Percentiles rank a stretch among this genome's conserved stretches.
These are phyloP conservation scores for Trichoderma reesei DNA, from an alignment of 495 filamentous ascomycete genomes.

Conservation along the genomic window DNA sequence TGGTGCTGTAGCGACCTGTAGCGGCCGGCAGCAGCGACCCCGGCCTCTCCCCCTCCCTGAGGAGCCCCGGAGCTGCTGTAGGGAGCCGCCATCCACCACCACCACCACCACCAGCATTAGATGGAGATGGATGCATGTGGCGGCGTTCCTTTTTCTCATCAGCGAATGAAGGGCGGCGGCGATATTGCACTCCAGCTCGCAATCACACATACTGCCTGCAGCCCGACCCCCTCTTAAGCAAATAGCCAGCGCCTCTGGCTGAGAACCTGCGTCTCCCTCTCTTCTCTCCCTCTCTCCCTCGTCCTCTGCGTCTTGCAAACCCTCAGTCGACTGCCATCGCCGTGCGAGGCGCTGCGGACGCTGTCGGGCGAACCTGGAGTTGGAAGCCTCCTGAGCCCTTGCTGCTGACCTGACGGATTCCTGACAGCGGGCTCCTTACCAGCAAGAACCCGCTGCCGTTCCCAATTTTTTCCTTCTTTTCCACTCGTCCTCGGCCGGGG, in stretches of 20 bases:
- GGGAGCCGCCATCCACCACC: not conserved
- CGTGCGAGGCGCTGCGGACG: not conserved
- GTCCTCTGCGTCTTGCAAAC: not conserved
- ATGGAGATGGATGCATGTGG: not conserved
- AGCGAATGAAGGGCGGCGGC: not conserved
- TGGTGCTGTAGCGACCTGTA: too few relatives aligned
- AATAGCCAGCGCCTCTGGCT: too few relatives aligned
- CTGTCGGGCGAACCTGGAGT: slow-evolving; percentile 4
- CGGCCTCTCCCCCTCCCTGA: not conserved
- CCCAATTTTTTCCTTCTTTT: not conserved
- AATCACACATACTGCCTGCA: not conserved
- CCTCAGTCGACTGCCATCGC: slow-evolving; percentile 3
- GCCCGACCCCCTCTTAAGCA: slow-evolving; percentile 1
- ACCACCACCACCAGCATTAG: too few relatives aligned
- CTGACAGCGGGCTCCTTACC: slow-evolving; percentile 2
- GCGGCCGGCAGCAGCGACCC: too few relatives aligned
- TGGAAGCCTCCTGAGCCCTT: not conserved
- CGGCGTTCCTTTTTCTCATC: not conserved
- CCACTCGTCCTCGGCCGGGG: not conserved
- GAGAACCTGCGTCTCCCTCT: too few relatives aligned
- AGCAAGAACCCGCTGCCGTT: too few relatives aligned
- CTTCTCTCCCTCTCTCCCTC: not conserved
- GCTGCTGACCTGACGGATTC: not conserved
- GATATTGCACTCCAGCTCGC: not conserved
- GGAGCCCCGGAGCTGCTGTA: not conserved